Percentiles rank a stretch among this genome's conserved stretches.
Conservation (phyloP, 2,329 filamentous ascomycete species). For the Aspergillus aculeatus region DNA sequence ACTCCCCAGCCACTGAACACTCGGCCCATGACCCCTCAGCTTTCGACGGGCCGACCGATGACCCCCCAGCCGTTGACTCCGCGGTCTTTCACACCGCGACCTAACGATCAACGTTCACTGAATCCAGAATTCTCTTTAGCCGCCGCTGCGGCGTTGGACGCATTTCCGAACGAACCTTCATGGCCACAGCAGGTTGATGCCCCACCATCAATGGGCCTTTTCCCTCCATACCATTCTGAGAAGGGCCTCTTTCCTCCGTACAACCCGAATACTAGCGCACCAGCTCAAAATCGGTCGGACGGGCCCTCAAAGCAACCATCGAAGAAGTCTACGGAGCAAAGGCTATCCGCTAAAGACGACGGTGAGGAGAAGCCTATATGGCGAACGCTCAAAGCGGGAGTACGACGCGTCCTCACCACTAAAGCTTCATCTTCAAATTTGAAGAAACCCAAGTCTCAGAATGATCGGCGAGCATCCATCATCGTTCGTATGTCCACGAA, state of each 20-base stretch:
- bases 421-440: neutral
- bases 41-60: neutral
- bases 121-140: neutral
- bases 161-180: neutral
- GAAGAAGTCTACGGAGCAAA: conserved; percentile 1
- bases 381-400: conserved; percentile 1
- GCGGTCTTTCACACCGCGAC: neutral
- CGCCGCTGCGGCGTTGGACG: neutral
- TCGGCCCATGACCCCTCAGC: neutral
- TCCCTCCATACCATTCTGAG: neutral
- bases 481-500: conserved; percentile 3
- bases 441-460: neutral
- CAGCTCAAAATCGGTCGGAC: neutral
- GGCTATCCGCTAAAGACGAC: neutral
- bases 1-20: neutral
- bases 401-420: conserved; percentile 2
- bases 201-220: neutral
- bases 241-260: neutral
- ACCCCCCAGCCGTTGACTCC: neutral
- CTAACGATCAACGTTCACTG: neutral
- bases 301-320: neutral
- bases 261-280: neutral
- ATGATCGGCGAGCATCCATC: conserved; percentile 2
- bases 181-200: neutral
- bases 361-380: neutral